Evolutionary conservation across 768 basidiomycete species (phyloP), one percentile per base, ranked within the genome.

Genomic region (Termitomyces sp.): DNA sequence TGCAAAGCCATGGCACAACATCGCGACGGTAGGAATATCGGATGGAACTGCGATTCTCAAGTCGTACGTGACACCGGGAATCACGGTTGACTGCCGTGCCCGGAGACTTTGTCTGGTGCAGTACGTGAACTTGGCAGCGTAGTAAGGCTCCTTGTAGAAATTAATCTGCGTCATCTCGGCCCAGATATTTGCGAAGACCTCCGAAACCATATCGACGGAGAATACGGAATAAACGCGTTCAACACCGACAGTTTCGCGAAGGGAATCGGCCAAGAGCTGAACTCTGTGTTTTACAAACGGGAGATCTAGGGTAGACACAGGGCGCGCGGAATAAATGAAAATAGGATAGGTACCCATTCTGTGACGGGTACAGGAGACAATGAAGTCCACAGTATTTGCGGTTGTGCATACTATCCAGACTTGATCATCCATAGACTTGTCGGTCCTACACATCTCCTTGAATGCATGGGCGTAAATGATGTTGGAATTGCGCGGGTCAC

Each of bases 371-470:
- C 55, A 60, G 15, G 59, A 60, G 17, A 60, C 52, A 10, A 55
- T 21, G 33, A 55, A 49, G n/a, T 57, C 56, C 15, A 57, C n/a
- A 9, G 26, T 21, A 23, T 48, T 46, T 33, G 19, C 41, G 5
- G 73, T 64, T 6, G 76, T 71, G 61, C 81, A 82, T 10, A 77
- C 71, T 8, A 69, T 57, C 66, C 66, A 68, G 11, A 64, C 33
- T 28, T 67, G 62, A 35, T 50, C 40, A 15, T 50, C 37, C 28
- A n/a, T 0, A 21, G 26, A 11, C n/a, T 31, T 28, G 5, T 50
- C 45, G 31, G n/a, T 3, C 14, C 48, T 30, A 19, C 38, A 30
- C 21, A 3, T 44, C 12, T 57, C 52, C 17, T 63, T 66, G 6
- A 64, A 44, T 3, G 60, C 55, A 45, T 55, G 55, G 3, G 66